Base-by-base conservation (phyloP, 192 early-diverging fungal genomes). In the Jimgerdemannia flammicorona region DNA sequence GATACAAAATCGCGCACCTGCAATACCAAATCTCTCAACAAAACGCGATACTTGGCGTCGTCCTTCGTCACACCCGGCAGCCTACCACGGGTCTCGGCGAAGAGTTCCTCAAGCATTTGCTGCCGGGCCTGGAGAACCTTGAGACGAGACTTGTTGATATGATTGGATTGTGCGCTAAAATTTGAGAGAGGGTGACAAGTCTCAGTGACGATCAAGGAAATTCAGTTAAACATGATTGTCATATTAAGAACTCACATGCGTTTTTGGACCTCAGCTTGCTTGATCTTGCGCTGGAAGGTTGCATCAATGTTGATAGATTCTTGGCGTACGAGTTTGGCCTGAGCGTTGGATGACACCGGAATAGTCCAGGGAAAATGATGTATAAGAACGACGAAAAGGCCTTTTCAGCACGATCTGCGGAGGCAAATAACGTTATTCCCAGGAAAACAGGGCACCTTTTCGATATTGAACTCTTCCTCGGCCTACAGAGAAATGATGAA, bases 381-480 rank as follows among this genome's bases (percentile, higher is more conserved):
- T 29, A 29, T 29, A 59, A 63, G 14, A 49, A n/a, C 41, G 43
- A 59, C 64, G 44, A 9, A 39, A 63, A 71, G n/a, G 39, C 7
- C 3, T 42, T 39, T 64, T 59, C 2, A 14, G 49, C 49, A 59
- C 49, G 69, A 65, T 65, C 14, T 65, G 1, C 14, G 64, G 14
- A 18, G 64, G 14, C 64, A 19, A 64, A 72, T 6, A 6, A 41
- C 43, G 7, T 49, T 42, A 42, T 19, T 39, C 11, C 71, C 40
- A 2, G 9, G 10, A 78, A 29, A 70, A 11, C 4, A 3, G 41
- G 44, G 67, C 77, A 90, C 90, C 90, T 96, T 96, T 87, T 99
- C 98, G 87, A 99, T 99, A 86, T 99, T 99, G 90, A 98, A 99
- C 79, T 99, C 98, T 77, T 99, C 98, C 83, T 99, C 96, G 69